phyloP scores from a whole-genome alignment of 2,329 filamentous ascomycete species.

The Trichophyton verrucosum region DNA sequence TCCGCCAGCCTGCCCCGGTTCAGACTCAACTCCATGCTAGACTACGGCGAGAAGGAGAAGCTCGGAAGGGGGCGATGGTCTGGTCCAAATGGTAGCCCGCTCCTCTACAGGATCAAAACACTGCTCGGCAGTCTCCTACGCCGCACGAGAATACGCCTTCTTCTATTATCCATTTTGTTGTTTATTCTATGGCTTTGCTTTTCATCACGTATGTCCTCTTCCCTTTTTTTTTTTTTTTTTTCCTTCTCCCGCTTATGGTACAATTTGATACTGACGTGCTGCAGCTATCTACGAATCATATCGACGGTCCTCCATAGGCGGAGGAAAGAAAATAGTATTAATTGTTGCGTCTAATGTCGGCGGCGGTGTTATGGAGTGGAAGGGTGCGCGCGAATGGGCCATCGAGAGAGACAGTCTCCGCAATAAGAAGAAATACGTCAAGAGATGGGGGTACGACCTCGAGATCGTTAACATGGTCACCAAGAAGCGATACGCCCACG shows the following conservation, averaged over 20 bases:
- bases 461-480: slow-evolving; percentile 98
- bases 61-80: slow-evolving; percentile 48
- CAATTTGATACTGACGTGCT: slow-evolving; percentile 14
- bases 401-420: slow-evolving; percentile 91
- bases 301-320: slow-evolving; percentile 62
- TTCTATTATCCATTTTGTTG: slow-evolving; percentile 49
- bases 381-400: slow-evolving; percentile 92
- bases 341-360: slow-evolving; percentile 89
- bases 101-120: slow-evolving; percentile 23
- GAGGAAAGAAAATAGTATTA: slow-evolving; percentile 83
- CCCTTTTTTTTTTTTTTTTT: not conserved
- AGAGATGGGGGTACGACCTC: slow-evolving; percentile 83
- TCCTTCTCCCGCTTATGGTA: too few species aligned
- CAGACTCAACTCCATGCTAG: slow-evolving; percentile 33
- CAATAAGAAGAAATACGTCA: slow-evolving; percentile 84
- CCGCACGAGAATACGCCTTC: slow-evolving; percentile 51
- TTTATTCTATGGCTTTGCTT: slow-evolving; percentile 55
- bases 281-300: slow-evolving; percentile 48
- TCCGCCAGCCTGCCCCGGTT: slow-evolving; percentile 70
- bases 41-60: slow-evolving; percentile 70
- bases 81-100: slow-evolving; percentile 24
- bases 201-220: slow-evolving; percentile 52
- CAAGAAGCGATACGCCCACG: slow-evolving; percentile 95
- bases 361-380: slow-evolving; percentile 98
- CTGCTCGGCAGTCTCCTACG: slow-evolving; percentile 44